Evolutionary conservation across 2,329 filamentous ascomycete species (phyloP).

Genomic region (Botrytis hyacinthi): DNA sequence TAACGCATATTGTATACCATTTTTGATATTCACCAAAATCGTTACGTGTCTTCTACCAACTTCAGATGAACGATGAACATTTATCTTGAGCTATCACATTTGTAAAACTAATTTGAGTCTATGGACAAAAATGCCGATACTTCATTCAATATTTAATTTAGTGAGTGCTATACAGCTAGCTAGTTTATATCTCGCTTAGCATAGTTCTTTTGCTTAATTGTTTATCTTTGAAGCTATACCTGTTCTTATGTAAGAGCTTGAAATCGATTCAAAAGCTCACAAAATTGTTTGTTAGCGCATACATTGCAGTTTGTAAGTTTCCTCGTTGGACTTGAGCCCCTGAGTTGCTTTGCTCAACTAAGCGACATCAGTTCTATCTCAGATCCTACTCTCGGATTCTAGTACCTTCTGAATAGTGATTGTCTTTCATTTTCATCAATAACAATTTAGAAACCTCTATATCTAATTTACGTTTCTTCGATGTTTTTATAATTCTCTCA

Average conservation of each 20-base stretch:
- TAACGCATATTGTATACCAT: neutral
- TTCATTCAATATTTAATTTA: accelerated
- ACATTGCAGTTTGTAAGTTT: neutral
- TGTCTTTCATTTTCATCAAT: neutral
- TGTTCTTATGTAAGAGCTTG: too few relatives aligned
- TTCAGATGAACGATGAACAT: neutral
- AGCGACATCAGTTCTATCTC: neutral
- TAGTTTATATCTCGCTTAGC: too few relatives aligned
- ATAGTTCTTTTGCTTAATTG: too few relatives aligned
- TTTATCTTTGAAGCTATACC: too few relatives aligned
- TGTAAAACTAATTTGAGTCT: neutral
- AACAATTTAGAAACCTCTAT: neutral
- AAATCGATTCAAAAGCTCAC: accelerated
- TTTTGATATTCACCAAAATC: neutral
- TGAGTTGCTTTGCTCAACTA: neutral
- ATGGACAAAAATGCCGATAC: neutral
- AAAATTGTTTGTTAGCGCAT: too few relatives aligned
- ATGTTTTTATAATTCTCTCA: too few relatives aligned
- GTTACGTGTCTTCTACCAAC: accelerated
- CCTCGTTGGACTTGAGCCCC: neutral
- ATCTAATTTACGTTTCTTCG: too few relatives aligned
- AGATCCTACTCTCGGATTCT: neutral
- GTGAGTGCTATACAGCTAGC: neutral
- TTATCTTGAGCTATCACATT: neutral
- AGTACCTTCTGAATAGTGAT: neutral